phyloP scores from a whole-genome alignment of 78 protist species.

The Salpingoeca rosetta region DNA sequence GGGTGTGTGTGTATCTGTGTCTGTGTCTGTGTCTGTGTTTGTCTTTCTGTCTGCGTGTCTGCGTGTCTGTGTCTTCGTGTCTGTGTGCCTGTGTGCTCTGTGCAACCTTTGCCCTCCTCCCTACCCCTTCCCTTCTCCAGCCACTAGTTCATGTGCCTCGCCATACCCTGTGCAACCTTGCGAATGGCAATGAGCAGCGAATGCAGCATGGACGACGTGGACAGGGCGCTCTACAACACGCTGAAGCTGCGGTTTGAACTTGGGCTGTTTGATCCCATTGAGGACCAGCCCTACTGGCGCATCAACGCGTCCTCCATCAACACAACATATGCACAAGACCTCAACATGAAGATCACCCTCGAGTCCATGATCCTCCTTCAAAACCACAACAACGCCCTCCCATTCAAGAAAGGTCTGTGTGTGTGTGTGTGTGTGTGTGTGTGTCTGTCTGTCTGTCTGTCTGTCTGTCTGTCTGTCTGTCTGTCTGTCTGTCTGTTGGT shows the following conservation, averaged over 20 bases:
- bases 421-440: too few relatives aligned
- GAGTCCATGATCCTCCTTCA: slow-evolving; percentile 17
- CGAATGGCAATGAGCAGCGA: background rate
- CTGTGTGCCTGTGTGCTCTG: too few relatives aligned
- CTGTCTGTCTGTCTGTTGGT: too few relatives aligned
- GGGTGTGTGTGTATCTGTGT: too few relatives aligned
- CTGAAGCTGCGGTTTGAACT: background rate
- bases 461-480: too few relatives aligned
- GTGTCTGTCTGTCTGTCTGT: too few relatives aligned
- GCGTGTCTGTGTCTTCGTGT: too few relatives aligned
- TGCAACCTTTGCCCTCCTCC: too few relatives aligned
- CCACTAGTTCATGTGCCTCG: too few relatives aligned
- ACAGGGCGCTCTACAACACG: background rate
- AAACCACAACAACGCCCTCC: slow-evolving; percentile 3
- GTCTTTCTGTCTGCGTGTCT: too few relatives aligned
- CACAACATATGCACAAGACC: background rate
- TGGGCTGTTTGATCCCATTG: slow-evolving; percentile 9
- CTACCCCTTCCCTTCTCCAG: too few relatives aligned
- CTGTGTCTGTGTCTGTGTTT: too few relatives aligned
- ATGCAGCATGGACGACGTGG: background rate
- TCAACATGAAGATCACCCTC: background rate
- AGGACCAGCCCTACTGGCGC: background rate
- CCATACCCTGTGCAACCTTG: background rate
- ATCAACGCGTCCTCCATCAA: background rate
- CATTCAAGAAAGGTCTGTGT: background rate